Evolutionary conservation across 352 stramenopile genomes (phyloP), one percentile per base, ranked within the genome.

Genomic region (Phytophthora macrochlamydospora): DNA sequence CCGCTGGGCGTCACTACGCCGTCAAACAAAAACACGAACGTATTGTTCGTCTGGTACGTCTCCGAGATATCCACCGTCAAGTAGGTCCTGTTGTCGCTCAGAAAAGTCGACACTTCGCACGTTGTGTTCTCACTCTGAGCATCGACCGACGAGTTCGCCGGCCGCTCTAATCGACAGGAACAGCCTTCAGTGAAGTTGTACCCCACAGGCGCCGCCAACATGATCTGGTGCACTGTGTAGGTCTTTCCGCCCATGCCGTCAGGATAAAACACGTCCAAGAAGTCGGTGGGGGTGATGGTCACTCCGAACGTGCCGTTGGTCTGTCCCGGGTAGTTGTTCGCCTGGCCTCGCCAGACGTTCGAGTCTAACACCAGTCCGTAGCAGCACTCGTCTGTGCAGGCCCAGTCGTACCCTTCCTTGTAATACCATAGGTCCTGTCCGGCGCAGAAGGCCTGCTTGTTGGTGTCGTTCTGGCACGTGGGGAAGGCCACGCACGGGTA

Each of bases 401-500:
- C 71, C 51, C 90, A 95, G 35, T 84, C 73, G 18, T 76, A 64
- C 12, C 81, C 85, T 4, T 65, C 59, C 1, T 58, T 85, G 60
- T 84, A 93, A 28, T 70, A 85, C 79, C 82, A 91, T 5, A 78
- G 63, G 18, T 75, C 67, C 24, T 83, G 58, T 7, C 70, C 66
- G 28, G 76, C 75, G 62, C 85, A 94, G 40, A 93, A 92, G 28
- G 69, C 59, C 51, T 85, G 71, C 52, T 90, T 92, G 57, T 76
- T 84, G 1, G 65, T 68, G 72, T 94, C 80, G 43, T 83, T 83
- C 52, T 85, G 72, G 57, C 88, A 96, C 42, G 81, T 85, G 31
- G 87, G 80, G 71, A 94, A 96, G 3, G 85, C 67, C 55, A 94
- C 58, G 54, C 88, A 96, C 61, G 88, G 88, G 62, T 90, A 94